Conservation (phyloP, 257 asterid genomes). For the Solanum bulbocastanum region DNA sequence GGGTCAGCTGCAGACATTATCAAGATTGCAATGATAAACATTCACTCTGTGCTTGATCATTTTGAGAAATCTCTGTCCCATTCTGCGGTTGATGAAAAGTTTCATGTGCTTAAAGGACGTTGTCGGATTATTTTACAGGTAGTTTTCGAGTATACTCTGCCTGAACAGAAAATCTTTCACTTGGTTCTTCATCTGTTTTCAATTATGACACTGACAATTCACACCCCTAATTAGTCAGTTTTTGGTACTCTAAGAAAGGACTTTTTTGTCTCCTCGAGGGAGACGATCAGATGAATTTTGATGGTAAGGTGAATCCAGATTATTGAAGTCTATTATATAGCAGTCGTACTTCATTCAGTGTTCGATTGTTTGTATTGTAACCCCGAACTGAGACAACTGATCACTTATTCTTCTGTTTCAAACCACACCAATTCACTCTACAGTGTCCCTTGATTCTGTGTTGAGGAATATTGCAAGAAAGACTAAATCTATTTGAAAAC, state of each 20-base stretch:
- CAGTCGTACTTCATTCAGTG: neutral
- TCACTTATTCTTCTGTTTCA: neutral
- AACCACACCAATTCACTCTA: neutral
- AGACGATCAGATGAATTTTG: neutral
- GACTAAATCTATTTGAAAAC: neutral
- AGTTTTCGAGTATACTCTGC: neutral
- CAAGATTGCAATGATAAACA: conserved; percentile 78
- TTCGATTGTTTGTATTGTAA: neutral
- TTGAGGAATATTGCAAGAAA: neutral
- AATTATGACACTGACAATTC: neutral
- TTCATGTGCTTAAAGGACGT: conserved; percentile 68
- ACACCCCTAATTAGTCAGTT: neutral
- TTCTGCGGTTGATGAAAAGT: conserved; percentile 34
- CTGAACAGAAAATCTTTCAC: neutral
- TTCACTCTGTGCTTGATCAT: conserved; percentile 54
- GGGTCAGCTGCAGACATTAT: conserved; percentile 98
- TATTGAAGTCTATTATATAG: neutral
- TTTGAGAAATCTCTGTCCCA: conserved; percentile 33
- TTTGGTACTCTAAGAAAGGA: neutral
- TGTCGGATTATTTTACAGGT: conserved; percentile 93
- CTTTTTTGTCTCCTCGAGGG: neutral
- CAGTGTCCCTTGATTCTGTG: neutral
- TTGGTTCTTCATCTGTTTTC: conserved; percentile 4
- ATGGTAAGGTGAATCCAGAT: neutral
- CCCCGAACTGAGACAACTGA: neutral